Base-by-base conservation (phyloP, 2,329 filamentous ascomycete species). In the Volutella citrinella region DNA sequence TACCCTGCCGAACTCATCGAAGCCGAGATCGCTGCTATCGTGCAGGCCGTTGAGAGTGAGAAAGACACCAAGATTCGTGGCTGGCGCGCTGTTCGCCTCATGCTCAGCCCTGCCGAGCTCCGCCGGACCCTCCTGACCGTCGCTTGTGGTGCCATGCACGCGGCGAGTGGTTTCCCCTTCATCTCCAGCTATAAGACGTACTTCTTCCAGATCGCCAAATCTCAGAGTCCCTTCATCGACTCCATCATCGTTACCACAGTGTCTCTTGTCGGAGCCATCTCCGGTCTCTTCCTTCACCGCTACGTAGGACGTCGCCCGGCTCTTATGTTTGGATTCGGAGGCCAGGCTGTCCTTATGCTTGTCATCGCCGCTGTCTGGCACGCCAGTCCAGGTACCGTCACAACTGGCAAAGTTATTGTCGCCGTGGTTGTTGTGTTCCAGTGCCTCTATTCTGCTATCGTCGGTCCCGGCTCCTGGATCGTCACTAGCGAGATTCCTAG, bases 131-230 rank as follows among this genome's bases (percentile, higher is more conserved):
- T 28, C 11, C 30, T 50, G 6, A 51, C 47, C 0, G 36, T 50
- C 1, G 43, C 47, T 15, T 35, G 45, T 1, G 48, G 49, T 6
- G 15, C 26, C 4, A 18, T 50, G 0, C 48, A 50, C 30, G 48
- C 48, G 6, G 48, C 48, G 5, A 46, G 47, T 0, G 48, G 48
- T 0, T 51, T 38, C 0, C 51, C 51, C 45, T 51, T 51, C n/a
- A 51, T 51, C 10, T 51, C 51, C 8, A 48, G 48, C 3, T 51
- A 51, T 10, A 51, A 51, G 10, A 48, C 48, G 3, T 51, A 51
- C 10, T 51, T 51, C 25, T 51, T 51, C 3, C 42, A 47, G 2
- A 51, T 51, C 47, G 48, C 48, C 0, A 22, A 49, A 10, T 45
- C 51, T 0, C 32, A 46, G 6, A 43, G 42, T 26, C 48, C 48